Evolutionary conservation across 768 basidiomycete species (phyloP), one percentile per base, ranked within the genome.

Genomic region (Lactarius trivialis): DNA sequence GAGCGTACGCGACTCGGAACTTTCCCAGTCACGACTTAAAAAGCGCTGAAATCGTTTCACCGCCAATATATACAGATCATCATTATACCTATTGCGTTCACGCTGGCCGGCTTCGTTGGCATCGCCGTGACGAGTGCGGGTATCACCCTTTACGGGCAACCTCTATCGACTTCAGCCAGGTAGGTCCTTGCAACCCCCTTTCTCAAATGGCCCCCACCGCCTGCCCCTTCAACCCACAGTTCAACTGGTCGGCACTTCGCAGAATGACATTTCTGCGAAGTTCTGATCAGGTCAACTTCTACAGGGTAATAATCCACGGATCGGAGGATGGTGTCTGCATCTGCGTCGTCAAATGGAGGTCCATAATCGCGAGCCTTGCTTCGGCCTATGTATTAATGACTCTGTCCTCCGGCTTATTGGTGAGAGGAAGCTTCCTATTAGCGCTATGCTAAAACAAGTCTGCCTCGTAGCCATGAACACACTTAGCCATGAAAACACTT

Each of bases 61-160:
- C 86, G 86, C 1, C 87, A 90, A 81, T 87, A 82, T 66, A 76
- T 89, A 50, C 91, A 93, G 68, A 70, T 89, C 26, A 64, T 85
- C 58, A 83, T 92, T 67, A 91, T 94, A 61, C 91, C 91, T 3
- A 70, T 85, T 24, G 81, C 83, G 17, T 93, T 94, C 72, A 89
- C 88, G 2, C 74, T 91, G 34, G 82, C 83, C 58, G 86, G 86
- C 30, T 93, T 93, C 72, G 77, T 85, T 55, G 92, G 92, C 24
- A 85, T 94, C 63, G 85, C 87, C 6, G 88, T 91, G 21, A 91
- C 93, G 1, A 85, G 84, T 11, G 88, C 90, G 0, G 89, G 87
- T 8, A 78, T 86, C 64, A 74, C 78, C 4, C 79, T 93, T 17
- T 93, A 93, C 68, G 89, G 86, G n/a, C n/a, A n/a, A n/a, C n/a